Evolutionary conservation across 495 filamentous ascomycete genomes (phyloP).

Genomic region (Penicillium diatomitis): DNA sequence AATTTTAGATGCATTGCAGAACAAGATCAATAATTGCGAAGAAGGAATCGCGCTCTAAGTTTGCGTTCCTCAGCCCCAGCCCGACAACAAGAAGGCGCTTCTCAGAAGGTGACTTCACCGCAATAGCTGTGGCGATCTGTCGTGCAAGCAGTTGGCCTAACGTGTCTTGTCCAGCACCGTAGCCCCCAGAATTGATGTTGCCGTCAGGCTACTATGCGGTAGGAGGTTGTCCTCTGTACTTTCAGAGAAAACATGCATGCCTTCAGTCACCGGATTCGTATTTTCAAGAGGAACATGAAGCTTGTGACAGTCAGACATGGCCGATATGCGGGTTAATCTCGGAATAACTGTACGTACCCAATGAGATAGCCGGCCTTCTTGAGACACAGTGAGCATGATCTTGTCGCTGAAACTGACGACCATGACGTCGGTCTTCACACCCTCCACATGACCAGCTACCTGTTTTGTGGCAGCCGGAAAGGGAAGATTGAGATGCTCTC

Average conservation of each 20-base stretch:
- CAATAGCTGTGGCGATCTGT: conserved; percentile 75
- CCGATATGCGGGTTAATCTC: background rate
- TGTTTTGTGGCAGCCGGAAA: conserved; percentile 74
- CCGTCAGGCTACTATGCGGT: conserved; percentile 71
- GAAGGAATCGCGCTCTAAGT: conserved; percentile 61
- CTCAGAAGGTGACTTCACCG: conserved; percentile 64
- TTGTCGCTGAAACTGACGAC: conserved; percentile 75
- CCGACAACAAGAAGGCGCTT: conserved; percentile 73
- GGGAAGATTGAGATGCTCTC: conserved; percentile 35
- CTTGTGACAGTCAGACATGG: conserved; percentile 35
- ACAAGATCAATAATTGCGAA: conserved; percentile 77
- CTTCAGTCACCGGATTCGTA: conserved; percentile 47
- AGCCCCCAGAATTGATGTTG: conserved; percentile 80
- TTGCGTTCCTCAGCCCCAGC: conserved; percentile 59
- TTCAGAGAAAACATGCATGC: conserved; percentile 34
- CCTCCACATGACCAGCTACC: conserved; percentile 53
- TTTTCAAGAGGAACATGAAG: conserved; percentile 79
- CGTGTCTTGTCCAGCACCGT: conserved; percentile 67
- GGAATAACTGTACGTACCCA: conserved; percentile 54
- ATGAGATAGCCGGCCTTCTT: conserved; percentile 77
- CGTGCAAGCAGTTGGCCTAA: conserved; percentile 80
- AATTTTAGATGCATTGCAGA: conserved; percentile 49
- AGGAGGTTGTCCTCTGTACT: conserved; percentile 53
- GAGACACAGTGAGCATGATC: conserved; percentile 83
- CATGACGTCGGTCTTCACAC: conserved; percentile 61